phyloP scores from a whole-genome alignment of 768 basidiomycete species.

The Calocera cornea region DNA sequence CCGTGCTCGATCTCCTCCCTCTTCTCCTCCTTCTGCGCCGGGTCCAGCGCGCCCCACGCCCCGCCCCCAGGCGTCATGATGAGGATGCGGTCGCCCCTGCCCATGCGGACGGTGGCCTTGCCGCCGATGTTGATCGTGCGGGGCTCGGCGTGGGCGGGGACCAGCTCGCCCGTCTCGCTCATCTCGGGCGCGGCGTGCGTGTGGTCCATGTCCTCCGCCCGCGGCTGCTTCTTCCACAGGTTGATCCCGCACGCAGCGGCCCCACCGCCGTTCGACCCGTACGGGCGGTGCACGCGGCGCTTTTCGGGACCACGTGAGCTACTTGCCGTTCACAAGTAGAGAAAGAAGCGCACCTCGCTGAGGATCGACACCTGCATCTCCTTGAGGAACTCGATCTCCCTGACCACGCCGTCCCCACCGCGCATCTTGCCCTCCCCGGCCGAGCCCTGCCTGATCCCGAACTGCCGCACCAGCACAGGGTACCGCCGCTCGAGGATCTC shows the following conservation, averaged over 20 bases:
- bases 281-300: conserved; percentile 75
- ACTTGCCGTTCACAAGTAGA: background rate
- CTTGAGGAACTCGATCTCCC: conserved; percentile 72
- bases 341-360: conserved; percentile 46
- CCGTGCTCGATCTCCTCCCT: conserved; percentile 11
- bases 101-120: conserved; percentile 77
- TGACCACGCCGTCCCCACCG: conserved; percentile 74
- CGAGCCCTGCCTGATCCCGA: conserved; percentile 56
- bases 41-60: conserved; percentile 49
- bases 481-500: conserved; percentile 90
- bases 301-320: conserved; percentile 21
- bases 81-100: conserved; percentile 65
- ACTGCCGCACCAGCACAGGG: conserved; percentile 76
- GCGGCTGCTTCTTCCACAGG: conserved; percentile 51
- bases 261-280: conserved; percentile 71
- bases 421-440: conserved; percentile 57
- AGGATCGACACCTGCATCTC: conserved; percentile 77
- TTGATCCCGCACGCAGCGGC: conserved; percentile 61
- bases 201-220: conserved; percentile 38
- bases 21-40: conserved; percentile 13
- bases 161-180: conserved; percentile 2
- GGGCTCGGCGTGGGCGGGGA: conserved; percentile 14
- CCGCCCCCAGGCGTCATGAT: conserved; percentile 88
- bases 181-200: conserved; percentile 25
- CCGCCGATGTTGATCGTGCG: conserved; percentile 77